Evolutionary conservation across 352 stramenopile species (phyloP), one percentile per base, ranked within the genome.

Genomic region (Phytopythium helicoides): DNA sequence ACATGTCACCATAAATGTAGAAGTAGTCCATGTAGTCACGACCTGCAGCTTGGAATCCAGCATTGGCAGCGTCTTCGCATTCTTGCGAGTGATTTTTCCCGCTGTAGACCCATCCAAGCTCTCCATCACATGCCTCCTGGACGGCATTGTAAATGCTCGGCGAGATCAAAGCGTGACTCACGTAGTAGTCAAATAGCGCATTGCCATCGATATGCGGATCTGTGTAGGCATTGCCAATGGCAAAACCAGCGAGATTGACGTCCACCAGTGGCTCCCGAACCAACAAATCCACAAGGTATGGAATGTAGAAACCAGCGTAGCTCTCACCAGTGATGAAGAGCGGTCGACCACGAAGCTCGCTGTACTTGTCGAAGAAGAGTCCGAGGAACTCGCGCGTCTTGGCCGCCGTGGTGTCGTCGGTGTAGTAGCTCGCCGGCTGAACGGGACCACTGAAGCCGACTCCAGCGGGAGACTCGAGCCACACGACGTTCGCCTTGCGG

Each of bases 281-380:
- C 16, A 96, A 63, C 52, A 66, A 52, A 45, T 88, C 58, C 12
- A 89, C 84, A 9, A 95, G 55, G 57, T 72, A 92, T 26, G 87
- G 87, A 37, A 96, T 81, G 69, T 97, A 96, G 9, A 51, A 0
- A n/a, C n/a, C n/a, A n/a, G n/a, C n/a, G n/a, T n/a, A n/a, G n/a
- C n/a, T n/a, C n/a, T n/a, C n/a, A n/a, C 45, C 28, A 5, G n/a
- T 76, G 76, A 48, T 31, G 25, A 12, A 48, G 42, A 48, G 22
- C 42, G 19, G 23, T 4, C 42, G 42, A 38, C 42, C 33, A 23
- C 69, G 41, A 19, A 83, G 66, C 38, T 73, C 56, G 21, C 78
- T 70, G 64, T 88, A 94, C 37, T 64, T 54, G 23, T 46, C 73
- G 68, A 48, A 31, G 23, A 48, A 48, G 23, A 28, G 14, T 22